Base-by-base conservation (phyloP, 176 grass and related monocot genomes). In the Pharus latifolius region DNA sequence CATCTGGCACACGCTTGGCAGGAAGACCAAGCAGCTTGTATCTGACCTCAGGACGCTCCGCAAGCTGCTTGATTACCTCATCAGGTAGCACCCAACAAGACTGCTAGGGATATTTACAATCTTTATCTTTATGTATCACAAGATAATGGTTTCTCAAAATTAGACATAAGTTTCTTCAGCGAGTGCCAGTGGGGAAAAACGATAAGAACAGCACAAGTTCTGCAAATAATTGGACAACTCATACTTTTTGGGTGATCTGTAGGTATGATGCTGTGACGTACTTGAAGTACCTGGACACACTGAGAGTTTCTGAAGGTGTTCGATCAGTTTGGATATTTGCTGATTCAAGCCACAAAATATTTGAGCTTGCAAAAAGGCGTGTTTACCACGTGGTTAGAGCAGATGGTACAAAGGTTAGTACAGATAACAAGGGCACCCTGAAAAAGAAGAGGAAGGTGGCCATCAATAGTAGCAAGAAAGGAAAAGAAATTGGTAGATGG, bases 1-100 rank as follows among this genome's bases (percentile, higher is more conserved):
- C 56, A 92, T 97, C 49, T 97, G 93, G 93, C 86, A 97, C 72
- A 92, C 89, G 38, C 78, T 97, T n/a, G 93, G 93, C 40, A 97
- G 90, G 86, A 97, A 97, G 83, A 92, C 93, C 34, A 97, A 97
- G 73, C 93, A 97, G 78, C 93, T 97, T 25, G 89, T 97, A 19
- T 56, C 80, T n/a, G 93, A 97, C 80, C 93, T 97, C 61, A 90
- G 88, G 84, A 97, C 93, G 56, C 83, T 97, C 6, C 82, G 93
- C 48, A 97, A 97, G 55, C 77, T 97, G 74, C 84, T 97, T 4
- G 93, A 97, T 83, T 97, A 97, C 70, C 89, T 97, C 41, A 70
- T 90, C 60, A 97, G 93, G 93, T 92, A 65, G 14, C n/a, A n/a
- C n/a, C n/a, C n/a, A n/a, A n/a, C n/a, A n/a, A n/a, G n/a, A n/a